Conservation (phyloP, 2,329 filamentous ascomycete genomes). For the Fusarium goolgardi region DNA sequence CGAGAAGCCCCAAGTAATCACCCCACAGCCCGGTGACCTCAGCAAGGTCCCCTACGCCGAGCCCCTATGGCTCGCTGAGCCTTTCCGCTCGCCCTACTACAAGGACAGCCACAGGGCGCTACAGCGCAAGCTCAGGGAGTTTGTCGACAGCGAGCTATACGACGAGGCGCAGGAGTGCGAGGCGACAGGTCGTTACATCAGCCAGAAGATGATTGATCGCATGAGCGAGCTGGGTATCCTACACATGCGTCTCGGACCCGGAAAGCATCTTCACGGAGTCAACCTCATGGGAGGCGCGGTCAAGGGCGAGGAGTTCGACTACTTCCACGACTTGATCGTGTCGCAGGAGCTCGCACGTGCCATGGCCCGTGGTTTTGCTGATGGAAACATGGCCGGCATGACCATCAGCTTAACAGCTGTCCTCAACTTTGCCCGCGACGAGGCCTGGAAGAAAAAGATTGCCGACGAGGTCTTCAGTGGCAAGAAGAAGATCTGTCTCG, state of each 20-base stretch:
- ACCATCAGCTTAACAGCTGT: constrained; percentile 83
- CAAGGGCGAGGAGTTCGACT: constrained; percentile 84
- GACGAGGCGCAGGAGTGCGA: constrained; percentile 83
- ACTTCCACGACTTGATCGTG: constrained; percentile 84
- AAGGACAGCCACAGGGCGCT: constrained; percentile 77
- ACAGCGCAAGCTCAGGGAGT: constrained; percentile 76
- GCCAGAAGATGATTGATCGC: constrained; percentile 77
- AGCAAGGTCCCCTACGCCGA: constrained; percentile 85
- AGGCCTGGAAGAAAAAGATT: constrained; percentile 72
- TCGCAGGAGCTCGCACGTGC: constrained; percentile 77
- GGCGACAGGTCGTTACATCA: constrained; percentile 76
- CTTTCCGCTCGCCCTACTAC: constrained; percentile 85
- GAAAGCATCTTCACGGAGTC: constrained; percentile 81
- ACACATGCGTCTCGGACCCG: constrained; percentile 85
- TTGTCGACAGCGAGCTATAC: constrained; percentile 76
- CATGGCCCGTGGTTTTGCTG: constrained; percentile 83
- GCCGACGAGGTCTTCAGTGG: constrained; percentile 79
- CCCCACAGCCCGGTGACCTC: constrained; percentile 76
- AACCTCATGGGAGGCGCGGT: constrained; percentile 75
- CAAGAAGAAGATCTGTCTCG: constrained; percentile 88
- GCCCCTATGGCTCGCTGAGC: constrained; percentile 81
- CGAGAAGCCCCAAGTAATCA: constrained; percentile 80
- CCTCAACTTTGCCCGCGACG: constrained; percentile 79
- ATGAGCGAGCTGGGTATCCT: constrained; percentile 81
- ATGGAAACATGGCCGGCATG: constrained; percentile 90